Evolutionary conservation across 441 rosid genomes (phyloP).

Genomic region (Theobroma grandiflorum): DNA sequence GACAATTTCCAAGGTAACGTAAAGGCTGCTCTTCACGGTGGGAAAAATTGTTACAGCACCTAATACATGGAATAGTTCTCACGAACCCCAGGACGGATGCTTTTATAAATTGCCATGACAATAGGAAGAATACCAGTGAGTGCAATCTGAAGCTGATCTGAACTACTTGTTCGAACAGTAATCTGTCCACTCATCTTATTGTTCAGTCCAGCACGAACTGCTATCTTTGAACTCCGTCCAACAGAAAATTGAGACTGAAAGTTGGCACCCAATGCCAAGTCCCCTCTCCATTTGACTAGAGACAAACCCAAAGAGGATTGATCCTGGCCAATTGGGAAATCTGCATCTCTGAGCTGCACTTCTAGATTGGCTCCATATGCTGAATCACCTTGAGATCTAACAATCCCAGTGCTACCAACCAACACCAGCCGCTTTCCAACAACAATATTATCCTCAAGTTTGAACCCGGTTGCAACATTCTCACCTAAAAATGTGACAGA

Average conservation of each 20-base stretch:
- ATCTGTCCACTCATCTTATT: slow-evolving; percentile 90
- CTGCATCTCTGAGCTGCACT: slow-evolving; percentile 72
- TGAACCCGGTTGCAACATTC: slow-evolving; percentile 76
- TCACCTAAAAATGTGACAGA: slow-evolving; percentile 81
- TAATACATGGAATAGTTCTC: slow-evolving; percentile 75
- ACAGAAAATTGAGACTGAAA: slow-evolving; percentile 83
- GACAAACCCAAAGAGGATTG: slow-evolving; percentile 83
- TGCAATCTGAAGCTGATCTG: slow-evolving; percentile 90
- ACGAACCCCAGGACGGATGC: slow-evolving; percentile 58
- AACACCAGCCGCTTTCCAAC: slow-evolving; percentile 71
- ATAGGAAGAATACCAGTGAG: slow-evolving; percentile 71
- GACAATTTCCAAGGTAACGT: neutral
- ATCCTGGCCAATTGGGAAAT: slow-evolving; percentile 85
- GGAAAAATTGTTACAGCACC: neutral
- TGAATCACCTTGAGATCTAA: slow-evolving; percentile 68
- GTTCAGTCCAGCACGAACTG: slow-evolving; percentile 89
- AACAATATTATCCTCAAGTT: slow-evolving; percentile 81
- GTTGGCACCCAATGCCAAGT: slow-evolving; percentile 85
- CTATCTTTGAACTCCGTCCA: slow-evolving; percentile 76
- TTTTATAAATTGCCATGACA: slow-evolving; percentile 68
- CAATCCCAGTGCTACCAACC: slow-evolving; percentile 77
- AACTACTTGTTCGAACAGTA: slow-evolving; percentile 77
- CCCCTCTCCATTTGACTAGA: slow-evolving; percentile 93
- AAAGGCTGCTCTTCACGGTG: neutral
- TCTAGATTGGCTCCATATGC: slow-evolving; percentile 88